Evolutionary conservation across 139 green algal genomes (phyloP).

Genomic region (Deuterostichococcus epilithicus): DNA sequence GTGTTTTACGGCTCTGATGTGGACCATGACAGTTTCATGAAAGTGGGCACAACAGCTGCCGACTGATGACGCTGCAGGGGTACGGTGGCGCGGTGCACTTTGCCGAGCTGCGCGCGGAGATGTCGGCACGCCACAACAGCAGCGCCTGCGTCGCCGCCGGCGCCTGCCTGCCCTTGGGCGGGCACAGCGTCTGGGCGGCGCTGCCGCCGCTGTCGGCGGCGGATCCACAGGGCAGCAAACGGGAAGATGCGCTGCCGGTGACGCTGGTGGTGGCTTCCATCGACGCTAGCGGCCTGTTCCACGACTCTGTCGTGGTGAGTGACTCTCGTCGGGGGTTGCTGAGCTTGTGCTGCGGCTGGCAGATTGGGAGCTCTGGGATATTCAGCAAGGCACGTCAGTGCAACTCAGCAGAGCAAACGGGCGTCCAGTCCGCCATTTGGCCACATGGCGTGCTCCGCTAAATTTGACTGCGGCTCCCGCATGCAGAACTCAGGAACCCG

Average conservation of each 20-base stretch:
- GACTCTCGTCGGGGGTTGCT: background rate
- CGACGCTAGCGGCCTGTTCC: constrained; percentile 56
- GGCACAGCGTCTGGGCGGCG: constrained; percentile 63
- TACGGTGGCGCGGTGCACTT: constrained; percentile 30
- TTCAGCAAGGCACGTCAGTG: no score
- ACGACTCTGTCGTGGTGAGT: constrained; percentile 39
- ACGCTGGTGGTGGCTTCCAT: constrained; percentile 52
- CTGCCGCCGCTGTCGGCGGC: constrained; percentile 43
- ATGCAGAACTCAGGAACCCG: no score
- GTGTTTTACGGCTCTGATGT: background rate
- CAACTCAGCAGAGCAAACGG: no score
- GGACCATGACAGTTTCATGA: background rate
- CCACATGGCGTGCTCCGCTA: no score
- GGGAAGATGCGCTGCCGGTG: constrained; percentile 9
- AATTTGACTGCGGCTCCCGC: no score
- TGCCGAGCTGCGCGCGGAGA: constrained; percentile 38
- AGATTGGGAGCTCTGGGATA: no score
- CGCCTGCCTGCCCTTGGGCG: constrained; percentile 66
- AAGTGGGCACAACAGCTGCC: background rate
- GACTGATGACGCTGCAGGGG: constrained; percentile 13
- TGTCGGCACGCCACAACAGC: constrained; percentile 46
- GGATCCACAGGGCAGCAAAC: no score
- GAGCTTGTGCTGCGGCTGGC: background rate
- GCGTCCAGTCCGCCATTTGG: no score
- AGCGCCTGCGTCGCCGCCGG: constrained; percentile 35